These are phyloP conservation scores for Rasamsonia emersonii DNA, from an alignment of 2,329 filamentous ascomycete species.

Conservation along the genomic window DNA sequence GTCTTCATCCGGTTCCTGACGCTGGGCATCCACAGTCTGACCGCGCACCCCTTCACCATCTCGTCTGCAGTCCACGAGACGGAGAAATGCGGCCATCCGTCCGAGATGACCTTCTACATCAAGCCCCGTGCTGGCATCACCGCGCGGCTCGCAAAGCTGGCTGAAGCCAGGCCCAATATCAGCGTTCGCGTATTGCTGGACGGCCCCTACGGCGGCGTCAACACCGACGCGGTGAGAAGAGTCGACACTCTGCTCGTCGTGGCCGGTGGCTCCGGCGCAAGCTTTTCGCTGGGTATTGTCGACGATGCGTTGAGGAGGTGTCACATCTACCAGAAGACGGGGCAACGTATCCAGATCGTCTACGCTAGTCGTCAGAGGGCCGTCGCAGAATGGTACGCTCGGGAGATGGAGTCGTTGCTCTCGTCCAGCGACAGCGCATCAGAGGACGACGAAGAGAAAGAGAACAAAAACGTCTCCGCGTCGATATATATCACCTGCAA, in stretches of 20 bases:
- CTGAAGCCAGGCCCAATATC: conserved; percentile 26
- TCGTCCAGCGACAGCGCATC: no score
- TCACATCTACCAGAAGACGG: conserved; percentile 3
- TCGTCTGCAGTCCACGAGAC: conserved; percentile 40
- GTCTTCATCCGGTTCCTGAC: conserved; percentile 52
- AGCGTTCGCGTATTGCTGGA: conserved; percentile 44
- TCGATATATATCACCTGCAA: no score
- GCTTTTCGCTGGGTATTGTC: conserved; percentile 43
- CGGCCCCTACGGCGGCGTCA: conserved; percentile 50
- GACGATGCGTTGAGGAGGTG: conserved; percentile 14
- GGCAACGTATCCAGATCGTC: conserved; percentile 5
- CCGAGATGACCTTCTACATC: conserved; percentile 47
- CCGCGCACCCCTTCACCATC: conserved; percentile 59
- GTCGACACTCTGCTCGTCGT: conserved; percentile 42
- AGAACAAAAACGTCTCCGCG: no score
- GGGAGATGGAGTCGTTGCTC: no score
- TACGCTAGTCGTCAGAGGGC: conserved; percentile 7
- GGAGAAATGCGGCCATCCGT: conserved; percentile 43
- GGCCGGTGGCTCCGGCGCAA: conserved; percentile 49
- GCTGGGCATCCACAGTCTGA: conserved; percentile 42
- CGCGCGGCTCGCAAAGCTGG: conserved; percentile 34
- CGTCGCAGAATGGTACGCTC: no score
- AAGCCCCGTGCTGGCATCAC: conserved; percentile 45
- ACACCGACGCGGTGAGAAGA: conserved; percentile 24
- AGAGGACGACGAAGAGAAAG: no score